Conservation (phyloP, 2,329 filamentous ascomycete genomes). For the Fusarium phyllophilum region DNA sequence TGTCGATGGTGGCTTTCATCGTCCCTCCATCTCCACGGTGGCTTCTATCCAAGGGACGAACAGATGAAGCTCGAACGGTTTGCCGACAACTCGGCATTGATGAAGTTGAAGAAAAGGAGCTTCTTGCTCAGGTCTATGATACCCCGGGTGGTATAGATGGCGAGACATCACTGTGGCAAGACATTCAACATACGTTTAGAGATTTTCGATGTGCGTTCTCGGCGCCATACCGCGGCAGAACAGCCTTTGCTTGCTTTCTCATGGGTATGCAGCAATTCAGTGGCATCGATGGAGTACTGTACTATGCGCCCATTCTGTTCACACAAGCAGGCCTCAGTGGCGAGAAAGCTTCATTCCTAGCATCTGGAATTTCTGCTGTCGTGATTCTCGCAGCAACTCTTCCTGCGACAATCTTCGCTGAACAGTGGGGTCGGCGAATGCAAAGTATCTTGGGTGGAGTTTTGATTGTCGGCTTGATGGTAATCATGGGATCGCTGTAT, state of each 20-base stretch:
- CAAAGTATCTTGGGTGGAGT: slow-evolving; percentile 64
- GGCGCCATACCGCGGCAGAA: slow-evolving; percentile 54
- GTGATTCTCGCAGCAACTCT: slow-evolving; percentile 65
- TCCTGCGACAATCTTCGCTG: slow-evolving; percentile 64
- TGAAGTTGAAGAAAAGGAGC: slow-evolving; percentile 55
- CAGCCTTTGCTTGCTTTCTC: slow-evolving; percentile 65
- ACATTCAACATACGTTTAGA: slow-evolving; percentile 42
- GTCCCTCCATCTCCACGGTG: slow-evolving; percentile 66
- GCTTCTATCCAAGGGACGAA: slow-evolving; percentile 57
- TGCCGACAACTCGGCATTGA: slow-evolving; percentile 56
- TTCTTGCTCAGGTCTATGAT: slow-evolving; percentile 33
- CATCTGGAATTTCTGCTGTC: slow-evolving; percentile 67
- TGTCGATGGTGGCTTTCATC: slow-evolving; percentile 49
- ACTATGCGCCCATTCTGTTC: slow-evolving; percentile 70
- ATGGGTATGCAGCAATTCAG: slow-evolving; percentile 68
- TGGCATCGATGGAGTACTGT: slow-evolving; percentile 70
- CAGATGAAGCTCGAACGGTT: slow-evolving; percentile 55
- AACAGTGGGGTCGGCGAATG: slow-evolving; percentile 65
- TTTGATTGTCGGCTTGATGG: slow-evolving; percentile 60
- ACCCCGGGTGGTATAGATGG: slow-evolving; percentile 33
- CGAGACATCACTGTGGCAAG: slow-evolving; percentile 45
- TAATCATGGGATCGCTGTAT: slow-evolving; percentile 64
- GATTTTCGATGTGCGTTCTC: slow-evolving; percentile 51
- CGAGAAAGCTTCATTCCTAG: slow-evolving; percentile 63
- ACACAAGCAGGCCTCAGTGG: slow-evolving; percentile 66